A percentile compares a stretch with the other conserved stretches of the same genome.
phyloP scores from a whole-genome alignment of 2,329 filamentous ascomycete species.

The Aspergillus ruber region DNA sequence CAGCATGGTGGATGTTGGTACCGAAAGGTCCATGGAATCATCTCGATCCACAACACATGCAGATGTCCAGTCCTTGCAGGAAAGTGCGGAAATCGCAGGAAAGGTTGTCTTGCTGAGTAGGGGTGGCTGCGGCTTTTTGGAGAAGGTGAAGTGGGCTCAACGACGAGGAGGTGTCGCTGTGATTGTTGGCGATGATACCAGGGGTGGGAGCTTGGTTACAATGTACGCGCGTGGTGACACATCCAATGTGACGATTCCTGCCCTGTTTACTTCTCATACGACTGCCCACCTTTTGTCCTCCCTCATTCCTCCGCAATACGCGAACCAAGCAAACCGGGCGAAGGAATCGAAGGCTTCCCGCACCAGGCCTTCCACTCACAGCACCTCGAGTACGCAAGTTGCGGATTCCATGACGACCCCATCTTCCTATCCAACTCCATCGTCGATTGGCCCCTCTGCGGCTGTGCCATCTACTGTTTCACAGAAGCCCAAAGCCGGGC shows the following conservation, averaged over 20 bases:
- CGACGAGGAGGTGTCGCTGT: slow-evolving; percentile 79
- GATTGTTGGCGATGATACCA: slow-evolving; percentile 89
- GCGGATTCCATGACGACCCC: slow-evolving; percentile 21
- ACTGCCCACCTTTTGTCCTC: slow-evolving; percentile 90
- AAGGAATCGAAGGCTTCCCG: slow-evolving; percentile 52
- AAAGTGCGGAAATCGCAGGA: slow-evolving; percentile 84
- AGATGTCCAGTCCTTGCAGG: slow-evolving; percentile 86
- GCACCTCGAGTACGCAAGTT: slow-evolving; percentile 14
- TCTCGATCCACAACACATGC: slow-evolving; percentile 54
- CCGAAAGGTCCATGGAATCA: slow-evolving; percentile 29
- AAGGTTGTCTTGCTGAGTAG: slow-evolving; percentile 88
- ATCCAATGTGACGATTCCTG: slow-evolving; percentile 88
- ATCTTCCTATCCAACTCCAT: slow-evolving; percentile 25
- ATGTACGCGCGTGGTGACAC: slow-evolving; percentile 99
- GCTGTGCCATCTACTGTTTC: slow-evolving; percentile 8
- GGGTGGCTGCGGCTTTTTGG: slow-evolving; percentile 90
- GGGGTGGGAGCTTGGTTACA: slow-evolving; percentile 81
- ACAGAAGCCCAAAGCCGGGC: slow-evolving; percentile 19
- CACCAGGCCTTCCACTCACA: slow-evolving; percentile 19
- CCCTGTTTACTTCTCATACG: slow-evolving; percentile 89
- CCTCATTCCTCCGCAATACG: slow-evolving; percentile 65
- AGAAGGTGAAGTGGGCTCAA: slow-evolving; percentile 97
- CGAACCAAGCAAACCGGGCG: slow-evolving; percentile 55
- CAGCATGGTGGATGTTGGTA: slow-evolving; percentile 28
- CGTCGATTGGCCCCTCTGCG: slow-evolving; percentile 20